Base-by-base conservation (phyloP, 2,329 filamentous ascomycete species). In the Xylaria sp. region DNA sequence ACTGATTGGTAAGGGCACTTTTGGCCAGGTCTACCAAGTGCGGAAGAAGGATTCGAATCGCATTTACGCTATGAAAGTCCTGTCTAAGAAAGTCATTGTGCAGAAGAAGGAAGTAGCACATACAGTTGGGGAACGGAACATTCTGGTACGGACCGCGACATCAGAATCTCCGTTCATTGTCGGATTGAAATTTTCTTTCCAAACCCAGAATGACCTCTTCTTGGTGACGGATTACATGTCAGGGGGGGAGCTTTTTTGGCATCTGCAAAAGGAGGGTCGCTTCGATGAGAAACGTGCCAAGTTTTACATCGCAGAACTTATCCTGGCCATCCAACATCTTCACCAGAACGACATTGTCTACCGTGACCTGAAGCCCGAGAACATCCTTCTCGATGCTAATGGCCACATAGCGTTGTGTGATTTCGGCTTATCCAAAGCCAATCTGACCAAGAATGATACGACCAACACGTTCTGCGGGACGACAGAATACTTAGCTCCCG, bases 201-300 rank as follows among this genome's bases (percentile, higher is more conserved):
- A 99, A 77, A 98, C 95, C 0, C 92, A 94, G 1, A 95, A 94
- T 3, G 95, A 99, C 77, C 86, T 99, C 1, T 98, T 98, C 75
- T 84, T 99, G n/a, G 95, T 99, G 14, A 98, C 95, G 4, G 95
- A 98, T 76, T 99, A 97, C 81, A 98, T 99, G 95, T 99, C 95
- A 15, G 95, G 95, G 40, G 95, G 95, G 61, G 95, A 99, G 78
- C 83, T 99, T 1, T 99, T 99, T 79, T 99, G 95, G 94, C 95
- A 99, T 81, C 80, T 99, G 61, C 95, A 99, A 75, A 96, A 96
- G 75, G 95, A 98, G 75, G 94, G 94, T 53, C 90, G 94, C 31
- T 99, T 99, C 77, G 90, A 95, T 69, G 95, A 98, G 80, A 91
- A 89, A 71, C 88, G 95, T 23, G 95, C 95, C 69, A 98, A 98